Base-by-base conservation (phyloP, 2,329 filamentous ascomycete genomes). In the Tolypocladium nubicola region DNA sequence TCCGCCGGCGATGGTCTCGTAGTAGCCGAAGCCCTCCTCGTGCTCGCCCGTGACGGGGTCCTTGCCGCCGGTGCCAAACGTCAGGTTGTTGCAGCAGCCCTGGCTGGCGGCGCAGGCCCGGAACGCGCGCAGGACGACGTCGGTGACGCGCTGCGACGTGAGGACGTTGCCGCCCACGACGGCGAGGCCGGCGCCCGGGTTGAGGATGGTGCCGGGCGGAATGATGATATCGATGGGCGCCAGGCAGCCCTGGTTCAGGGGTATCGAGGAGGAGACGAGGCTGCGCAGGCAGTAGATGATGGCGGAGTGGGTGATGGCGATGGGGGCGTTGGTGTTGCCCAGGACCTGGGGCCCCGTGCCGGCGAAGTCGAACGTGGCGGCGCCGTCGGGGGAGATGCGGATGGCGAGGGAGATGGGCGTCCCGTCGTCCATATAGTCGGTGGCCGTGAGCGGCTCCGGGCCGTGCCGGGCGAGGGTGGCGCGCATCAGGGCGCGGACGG, bases 231-330 rank as follows among this genome's bases (percentile, higher is more conserved):
- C 79, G 64, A 94, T 88, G 0, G 90, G 89, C 54, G 83, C 83
- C 3, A 94, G 76, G 61, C 90, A 95, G 61, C 90, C 90, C 72
- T 95, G 90, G 73, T 95, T 95, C 4, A 95, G 79, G 0, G 90
- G 90, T 16, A 95, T 92, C 63, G 93, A 88, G 62, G 89, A 83
- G 41, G 82, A 85, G 64, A 95, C 90, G 58, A 96, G 79, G 65
- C 86, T 89, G 52, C 90, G 84, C 14, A 95, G 78, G 64, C 87
- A 90, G 77, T 95, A 95, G 67, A 94, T 93, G 66, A 94, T 92
- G 54, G 89, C 89, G 5, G 67, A 70, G 58, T 71, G 65, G 2
- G 67, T 69, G 59, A 70, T 68, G 56, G 70, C 66, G 33, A 66
- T 61, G 6, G 70, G 70, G 8, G 68, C 67, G 54, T 72, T 72